Evolutionary conservation across 1,284 basidiomycete species (phyloP).

Genomic region (Cryptococcus wingfieldii): DNA sequence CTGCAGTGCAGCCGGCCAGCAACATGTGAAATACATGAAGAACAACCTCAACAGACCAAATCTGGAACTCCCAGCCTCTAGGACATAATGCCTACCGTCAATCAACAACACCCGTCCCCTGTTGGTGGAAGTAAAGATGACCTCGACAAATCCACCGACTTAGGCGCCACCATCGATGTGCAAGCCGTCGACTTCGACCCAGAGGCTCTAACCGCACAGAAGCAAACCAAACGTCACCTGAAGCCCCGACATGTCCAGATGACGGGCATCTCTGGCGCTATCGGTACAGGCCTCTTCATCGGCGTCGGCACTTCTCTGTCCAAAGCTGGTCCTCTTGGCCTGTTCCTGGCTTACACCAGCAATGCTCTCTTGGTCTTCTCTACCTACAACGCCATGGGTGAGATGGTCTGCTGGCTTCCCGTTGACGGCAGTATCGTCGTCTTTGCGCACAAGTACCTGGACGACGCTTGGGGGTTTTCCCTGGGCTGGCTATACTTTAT

Average conservation of each 20-base stretch:
- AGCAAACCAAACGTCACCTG: neutral
- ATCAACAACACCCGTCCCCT: too few relatives aligned
- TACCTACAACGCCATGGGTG: slow-evolving; percentile 19
- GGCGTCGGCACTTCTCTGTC: slow-evolving; percentile 61
- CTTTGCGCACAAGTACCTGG: slow-evolving; percentile 15
- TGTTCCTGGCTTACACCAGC: slow-evolving; percentile 25
- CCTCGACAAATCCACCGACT: too few relatives aligned
- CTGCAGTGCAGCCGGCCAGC: too few relatives aligned
- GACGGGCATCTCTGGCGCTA: slow-evolving; percentile 28
- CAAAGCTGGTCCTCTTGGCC: slow-evolving; percentile 50
- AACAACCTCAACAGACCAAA: too few relatives aligned
- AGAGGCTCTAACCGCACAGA: neutral
- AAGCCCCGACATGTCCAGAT: slow-evolving; percentile 35
- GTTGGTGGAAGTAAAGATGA: neutral
- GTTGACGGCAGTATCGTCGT: slow-evolving; percentile 14
- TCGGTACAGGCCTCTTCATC: slow-evolving; percentile 69
- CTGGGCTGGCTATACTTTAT: slow-evolving; percentile 14
- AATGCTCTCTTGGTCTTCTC: slow-evolving; percentile 11
- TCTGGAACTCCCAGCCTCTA: too few relatives aligned
- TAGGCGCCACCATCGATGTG: too few relatives aligned
- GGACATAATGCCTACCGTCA: too few relatives aligned
- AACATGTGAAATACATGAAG: too few relatives aligned
- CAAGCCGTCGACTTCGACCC: too few relatives aligned
- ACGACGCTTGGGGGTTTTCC: slow-evolving; percentile 9
- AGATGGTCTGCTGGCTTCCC: slow-evolving; percentile 18